phyloP scores from a whole-genome alignment of 2,329 filamentous ascomycete species.

The Xylariaceae sp. region DNA sequence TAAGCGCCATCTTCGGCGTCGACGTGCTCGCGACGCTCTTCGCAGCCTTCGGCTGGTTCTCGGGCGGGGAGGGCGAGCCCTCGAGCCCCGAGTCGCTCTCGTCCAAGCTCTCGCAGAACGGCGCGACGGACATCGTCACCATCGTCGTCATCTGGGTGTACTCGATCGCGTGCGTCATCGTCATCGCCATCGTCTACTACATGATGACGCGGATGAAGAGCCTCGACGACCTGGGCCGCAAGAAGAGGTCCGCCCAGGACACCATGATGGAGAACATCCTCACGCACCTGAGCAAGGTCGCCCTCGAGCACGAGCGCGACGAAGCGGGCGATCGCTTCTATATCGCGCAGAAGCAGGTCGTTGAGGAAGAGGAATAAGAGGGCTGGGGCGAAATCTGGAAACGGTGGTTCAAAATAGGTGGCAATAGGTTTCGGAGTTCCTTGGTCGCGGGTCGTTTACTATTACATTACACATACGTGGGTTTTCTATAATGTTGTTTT shows the following conservation, averaged over 20 bases:
- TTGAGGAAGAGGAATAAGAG: conserved; percentile 31
- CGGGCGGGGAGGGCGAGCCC: conserved; percentile 44
- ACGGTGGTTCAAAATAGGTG: background rate
- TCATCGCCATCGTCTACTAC: conserved; percentile 55
- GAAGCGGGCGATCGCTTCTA: conserved; percentile 42
- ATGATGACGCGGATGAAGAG: conserved; percentile 41
- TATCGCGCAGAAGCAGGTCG: conserved; percentile 32
- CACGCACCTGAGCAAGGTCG: conserved; percentile 53
- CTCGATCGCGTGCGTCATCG: conserved; percentile 55
- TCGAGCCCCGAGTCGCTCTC: conserved; percentile 41
- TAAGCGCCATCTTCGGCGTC: conserved; percentile 68
- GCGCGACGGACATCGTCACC: conserved; percentile 60
- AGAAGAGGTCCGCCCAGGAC: conserved; percentile 52
- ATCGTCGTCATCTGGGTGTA: conserved; percentile 55
- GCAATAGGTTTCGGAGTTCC: conserved; percentile 6
- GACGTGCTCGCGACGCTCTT: conserved; percentile 70
- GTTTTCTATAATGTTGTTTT: conserved; percentile 13
- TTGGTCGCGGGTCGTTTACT: conserved; percentile 1
- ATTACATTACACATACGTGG: conserved; percentile 5
- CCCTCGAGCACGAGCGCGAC: conserved; percentile 52
- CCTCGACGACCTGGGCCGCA: conserved; percentile 50
- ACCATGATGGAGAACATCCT: conserved; percentile 58
- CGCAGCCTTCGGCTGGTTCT: conserved; percentile 71
- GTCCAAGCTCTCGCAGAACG: conserved; percentile 43
- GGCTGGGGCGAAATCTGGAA: background rate